Evolutionary conservation across 139 green algal genomes (phyloP).

Genomic region (Diplosphaera chodatii): DNA sequence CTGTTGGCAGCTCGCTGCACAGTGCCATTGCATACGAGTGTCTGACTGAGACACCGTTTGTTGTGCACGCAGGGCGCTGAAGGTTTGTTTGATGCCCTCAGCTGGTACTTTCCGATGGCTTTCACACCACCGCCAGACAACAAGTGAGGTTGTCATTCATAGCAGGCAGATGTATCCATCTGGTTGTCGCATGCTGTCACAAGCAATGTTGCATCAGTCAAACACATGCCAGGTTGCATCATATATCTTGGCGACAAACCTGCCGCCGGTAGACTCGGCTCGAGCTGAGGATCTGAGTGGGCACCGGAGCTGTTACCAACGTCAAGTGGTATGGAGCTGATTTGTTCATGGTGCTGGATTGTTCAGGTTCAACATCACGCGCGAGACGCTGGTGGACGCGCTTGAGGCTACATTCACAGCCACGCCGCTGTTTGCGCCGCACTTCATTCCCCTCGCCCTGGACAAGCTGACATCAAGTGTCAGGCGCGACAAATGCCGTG

Average conservation of each 20-base stretch:
- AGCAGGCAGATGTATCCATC: not conserved
- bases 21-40: too few species aligned
- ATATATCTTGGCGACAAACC: too few species aligned
- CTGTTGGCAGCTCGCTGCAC: too few species aligned
- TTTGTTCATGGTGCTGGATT: not conserved
- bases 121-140: conserved; percentile 71
- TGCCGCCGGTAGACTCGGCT: too few species aligned
- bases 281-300: too few species aligned
- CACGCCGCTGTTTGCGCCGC: conserved; percentile 31
- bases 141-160: not conserved
- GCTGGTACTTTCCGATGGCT: conserved; percentile 82
- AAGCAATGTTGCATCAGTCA: not conserved
- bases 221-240: too few species aligned
- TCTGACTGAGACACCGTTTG: too few species aligned
- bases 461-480: conserved; percentile 45
- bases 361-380: conserved; percentile 24
- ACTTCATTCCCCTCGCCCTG: conserved; percentile 33
- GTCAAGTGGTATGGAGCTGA: not conserved
- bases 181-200: not conserved
- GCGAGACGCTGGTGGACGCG: conserved; percentile 24
- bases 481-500: not conserved
- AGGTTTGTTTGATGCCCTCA: conserved; percentile 74
- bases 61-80: conserved; percentile 18
- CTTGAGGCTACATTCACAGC: conserved; percentile 26
- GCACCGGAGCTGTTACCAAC: too few species aligned